Percentiles rank a stretch among this genome's conserved stretches.
Conservation (phyloP, 768 basidiomycete genomes). For the Boletus sensibilis region DNA sequence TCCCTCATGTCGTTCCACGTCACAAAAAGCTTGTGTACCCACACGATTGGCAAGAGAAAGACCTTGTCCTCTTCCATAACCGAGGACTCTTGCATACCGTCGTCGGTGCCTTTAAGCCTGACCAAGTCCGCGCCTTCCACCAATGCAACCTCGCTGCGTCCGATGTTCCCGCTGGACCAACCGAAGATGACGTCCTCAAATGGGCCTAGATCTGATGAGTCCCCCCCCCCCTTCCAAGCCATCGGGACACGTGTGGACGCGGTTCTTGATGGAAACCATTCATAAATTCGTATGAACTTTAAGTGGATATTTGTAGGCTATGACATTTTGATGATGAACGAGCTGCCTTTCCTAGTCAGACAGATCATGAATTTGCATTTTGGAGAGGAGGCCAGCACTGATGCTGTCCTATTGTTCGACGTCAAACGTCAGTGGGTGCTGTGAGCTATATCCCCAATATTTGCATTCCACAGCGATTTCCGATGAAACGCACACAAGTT, state of each 20-base stretch:
- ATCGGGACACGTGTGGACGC: conserved; percentile 1
- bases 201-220: conserved; percentile 37
- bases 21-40: conserved; percentile 67
- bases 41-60: conserved; percentile 76
- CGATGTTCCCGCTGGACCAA: conserved; percentile 48
- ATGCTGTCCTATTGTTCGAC: background rate
- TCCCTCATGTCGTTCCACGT: background rate
- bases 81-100: conserved; percentile 66
- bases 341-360: conserved; percentile 8
- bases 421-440: background rate
- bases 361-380: conserved; percentile 16
- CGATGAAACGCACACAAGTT: background rate
- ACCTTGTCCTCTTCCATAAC: conserved; percentile 73
- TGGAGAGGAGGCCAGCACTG: background rate
- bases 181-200: conserved; percentile 41
- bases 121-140: conserved; percentile 51
- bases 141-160: conserved; percentile 60
- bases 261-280: conserved; percentile 9
- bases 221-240: background rate
- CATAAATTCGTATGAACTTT: background rate
- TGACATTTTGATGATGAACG: background rate
- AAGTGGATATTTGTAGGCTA: conserved; percentile 7
- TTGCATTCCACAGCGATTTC: conserved; percentile 9
- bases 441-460: background rate
- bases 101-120: conserved; percentile 57